Percentiles rank a stretch among this genome's conserved stretches.
Evolutionary conservation across 202 grass and related monocot genomes (phyloP).

Genomic region (Dendrocalamus latiflorus): DNA sequence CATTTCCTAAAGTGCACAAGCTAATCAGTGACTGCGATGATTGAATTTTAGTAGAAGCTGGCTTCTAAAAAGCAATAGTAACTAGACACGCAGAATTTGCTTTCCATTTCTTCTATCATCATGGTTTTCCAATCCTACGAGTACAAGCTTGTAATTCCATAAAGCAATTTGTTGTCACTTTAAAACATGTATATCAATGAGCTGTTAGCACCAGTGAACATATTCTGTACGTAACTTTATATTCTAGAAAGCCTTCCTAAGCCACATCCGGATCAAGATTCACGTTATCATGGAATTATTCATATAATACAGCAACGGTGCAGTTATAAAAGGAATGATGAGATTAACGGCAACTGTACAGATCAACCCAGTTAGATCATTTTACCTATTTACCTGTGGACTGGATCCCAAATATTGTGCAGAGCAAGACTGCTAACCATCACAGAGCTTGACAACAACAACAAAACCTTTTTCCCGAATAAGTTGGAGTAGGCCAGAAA

Average conservation of each 20-base stretch:
- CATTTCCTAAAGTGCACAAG: not conserved
- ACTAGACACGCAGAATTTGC: not conserved
- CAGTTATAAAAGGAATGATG: not conserved
- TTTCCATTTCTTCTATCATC: not conserved
- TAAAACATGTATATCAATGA: not conserved
- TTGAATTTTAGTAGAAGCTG: not conserved
- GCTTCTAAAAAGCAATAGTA: not conserved
- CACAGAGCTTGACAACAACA: not conserved
- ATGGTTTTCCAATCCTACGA: not conserved
- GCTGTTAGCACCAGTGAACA: not conserved
- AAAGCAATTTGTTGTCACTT: not conserved
- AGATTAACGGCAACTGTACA: not conserved
- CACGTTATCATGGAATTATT: not conserved
- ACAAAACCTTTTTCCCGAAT: no score
- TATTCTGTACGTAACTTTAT: constrained; percentile 1
- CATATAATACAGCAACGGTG: not conserved
- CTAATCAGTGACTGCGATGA: not conserved
- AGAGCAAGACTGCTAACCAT: not conserved
- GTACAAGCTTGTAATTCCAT: not conserved
- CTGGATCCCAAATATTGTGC: not conserved
- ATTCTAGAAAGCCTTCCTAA: not conserved
- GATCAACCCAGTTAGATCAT: not conserved
- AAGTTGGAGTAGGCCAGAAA: no score
- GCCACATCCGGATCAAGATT: not conserved
- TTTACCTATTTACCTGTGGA: not conserved